Base-by-base conservation (phyloP, 768 basidiomycete species). In the Kwoniella europaea region DNA sequence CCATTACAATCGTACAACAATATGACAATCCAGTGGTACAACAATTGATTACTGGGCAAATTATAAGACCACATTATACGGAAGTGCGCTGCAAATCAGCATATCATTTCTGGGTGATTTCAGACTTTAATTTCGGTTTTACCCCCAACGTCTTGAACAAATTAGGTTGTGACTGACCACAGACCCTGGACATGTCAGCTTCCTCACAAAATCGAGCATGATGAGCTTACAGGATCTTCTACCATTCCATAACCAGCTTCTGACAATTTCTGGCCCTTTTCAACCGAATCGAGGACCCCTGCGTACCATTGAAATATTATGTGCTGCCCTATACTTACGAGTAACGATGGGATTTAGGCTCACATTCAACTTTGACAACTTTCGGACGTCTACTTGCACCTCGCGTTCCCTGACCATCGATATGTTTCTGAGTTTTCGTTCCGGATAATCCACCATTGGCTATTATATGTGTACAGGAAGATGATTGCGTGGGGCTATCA, bases 341-440 rank as follows among this genome's bases (percentile, higher is more conserved):
- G 35, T 1, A 35, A 35, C 35, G 35, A 6, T 35, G 35, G 35
- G 46, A 50, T 15, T 15, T 13, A 10, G 6, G 72, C 78, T 73
- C 53, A 81, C 80, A 81, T 29, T 79, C 80, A 43, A 79, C 71
- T 35, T 67, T 73, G 43, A 81, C 72, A 13, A 81, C 74, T 61
- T 81, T 81, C 41, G 67, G 62, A 53, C 78, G 63, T 58, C 71
- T 74, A 7, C 72, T 56, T 4, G 73, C 69, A 10, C 80, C 80
- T 42, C 78, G 22, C 10, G 67, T 71, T 3, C 69, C 80, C 46
- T 79, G 76, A 10, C 78, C 78, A 63, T 81, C 65, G 6, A 81
- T 79, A 73, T 73, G 74, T 72, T 81, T 81, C 58, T 81, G 80
- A 10, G 80, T 75, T 46, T 81, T 81, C 6, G 59, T 72, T 10